Conservation (phyloP, 2,329 filamentous ascomycete genomes). For the Aureobasidium leucospermi region DNA sequence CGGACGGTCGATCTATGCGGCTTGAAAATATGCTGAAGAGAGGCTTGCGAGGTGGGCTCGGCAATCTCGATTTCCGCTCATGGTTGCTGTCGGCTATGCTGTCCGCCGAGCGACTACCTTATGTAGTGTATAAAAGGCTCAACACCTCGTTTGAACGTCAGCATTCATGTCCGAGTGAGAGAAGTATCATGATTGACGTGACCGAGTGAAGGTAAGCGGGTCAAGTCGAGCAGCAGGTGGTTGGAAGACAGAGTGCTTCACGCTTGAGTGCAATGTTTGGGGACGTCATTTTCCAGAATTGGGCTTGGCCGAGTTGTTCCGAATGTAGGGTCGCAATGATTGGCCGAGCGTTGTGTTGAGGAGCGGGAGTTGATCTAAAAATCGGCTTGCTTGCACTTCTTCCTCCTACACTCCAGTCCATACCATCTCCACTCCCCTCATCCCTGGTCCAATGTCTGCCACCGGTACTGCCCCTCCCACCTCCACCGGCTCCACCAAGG, state of each 20-base stretch:
- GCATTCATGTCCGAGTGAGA: no score
- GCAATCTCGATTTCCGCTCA: neutral
- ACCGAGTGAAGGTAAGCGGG: no score
- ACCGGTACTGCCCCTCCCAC: constrained; percentile 36
- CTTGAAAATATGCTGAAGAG: constrained; percentile 55
- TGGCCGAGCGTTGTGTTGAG: neutral
- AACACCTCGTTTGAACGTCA: no score
- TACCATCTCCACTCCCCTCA: constrained; percentile 15
- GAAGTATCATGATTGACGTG: no score
- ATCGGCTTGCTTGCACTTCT: neutral
- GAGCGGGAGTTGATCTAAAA: neutral
- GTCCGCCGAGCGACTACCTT: no score
- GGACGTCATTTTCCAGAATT: no score
- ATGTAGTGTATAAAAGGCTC: no score
- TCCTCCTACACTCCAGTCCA: constrained; percentile 5
- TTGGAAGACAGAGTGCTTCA: no score
- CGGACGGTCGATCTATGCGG: constrained; percentile 70
- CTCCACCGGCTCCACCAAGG: constrained; percentile 45
- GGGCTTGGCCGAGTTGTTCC: neutral
- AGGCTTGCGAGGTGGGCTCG: neutral
- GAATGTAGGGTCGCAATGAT: neutral
- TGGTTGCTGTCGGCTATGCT: neutral
- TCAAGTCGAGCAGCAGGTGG: no score
- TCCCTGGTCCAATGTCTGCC: constrained; percentile 21
- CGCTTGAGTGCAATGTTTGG: no score